A percentile compares a stretch with the other conserved stretches of the same genome.
phyloP scores from a whole-genome alignment of 148 eudicot species.

The Camellia lanceoleosa region DNA sequence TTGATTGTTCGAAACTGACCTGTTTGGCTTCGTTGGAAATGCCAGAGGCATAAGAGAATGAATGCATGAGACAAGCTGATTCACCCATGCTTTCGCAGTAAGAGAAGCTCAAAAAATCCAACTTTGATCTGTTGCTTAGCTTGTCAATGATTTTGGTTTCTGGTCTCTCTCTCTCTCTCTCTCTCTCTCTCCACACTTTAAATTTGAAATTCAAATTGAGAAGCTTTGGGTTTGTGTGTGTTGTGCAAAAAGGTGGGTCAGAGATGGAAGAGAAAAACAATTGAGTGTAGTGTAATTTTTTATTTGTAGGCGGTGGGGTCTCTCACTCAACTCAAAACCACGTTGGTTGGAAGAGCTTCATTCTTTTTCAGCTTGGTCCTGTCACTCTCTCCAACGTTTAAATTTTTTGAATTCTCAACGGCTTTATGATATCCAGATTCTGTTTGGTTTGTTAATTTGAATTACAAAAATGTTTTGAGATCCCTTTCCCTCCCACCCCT shows the following conservation, averaged over 20 bases:
- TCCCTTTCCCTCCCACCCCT: no score
- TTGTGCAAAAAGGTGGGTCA: not conserved
- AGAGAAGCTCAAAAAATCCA: not conserved
- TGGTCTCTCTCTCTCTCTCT: not conserved
- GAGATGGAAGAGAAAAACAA: not conserved
- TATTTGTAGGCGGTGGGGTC: constrained; percentile 2
- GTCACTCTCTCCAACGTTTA: constrained; percentile 11
- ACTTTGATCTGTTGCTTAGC: not conserved
- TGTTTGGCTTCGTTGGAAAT: not conserved
- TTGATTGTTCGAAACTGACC: not conserved
- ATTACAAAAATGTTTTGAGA: no score
- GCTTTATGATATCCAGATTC: not conserved
- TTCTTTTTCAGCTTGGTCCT: not conserved
- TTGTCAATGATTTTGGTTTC: not conserved
- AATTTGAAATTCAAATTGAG: constrained; percentile 13
- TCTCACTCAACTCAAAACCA: not conserved
- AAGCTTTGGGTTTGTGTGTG: not conserved
- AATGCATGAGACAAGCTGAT: constrained; percentile 20
- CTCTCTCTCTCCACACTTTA: not conserved
- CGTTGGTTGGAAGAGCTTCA: not conserved
- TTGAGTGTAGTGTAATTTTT: not conserved
- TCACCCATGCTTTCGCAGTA: constrained; percentile 18
- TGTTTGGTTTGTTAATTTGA: not conserved
- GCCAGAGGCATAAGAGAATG: constrained; percentile 12
- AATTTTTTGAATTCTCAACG: constrained; percentile 14